Base-by-base conservation (phyloP, 441 rosid genomes). In the Populus trichocarpa region DNA sequence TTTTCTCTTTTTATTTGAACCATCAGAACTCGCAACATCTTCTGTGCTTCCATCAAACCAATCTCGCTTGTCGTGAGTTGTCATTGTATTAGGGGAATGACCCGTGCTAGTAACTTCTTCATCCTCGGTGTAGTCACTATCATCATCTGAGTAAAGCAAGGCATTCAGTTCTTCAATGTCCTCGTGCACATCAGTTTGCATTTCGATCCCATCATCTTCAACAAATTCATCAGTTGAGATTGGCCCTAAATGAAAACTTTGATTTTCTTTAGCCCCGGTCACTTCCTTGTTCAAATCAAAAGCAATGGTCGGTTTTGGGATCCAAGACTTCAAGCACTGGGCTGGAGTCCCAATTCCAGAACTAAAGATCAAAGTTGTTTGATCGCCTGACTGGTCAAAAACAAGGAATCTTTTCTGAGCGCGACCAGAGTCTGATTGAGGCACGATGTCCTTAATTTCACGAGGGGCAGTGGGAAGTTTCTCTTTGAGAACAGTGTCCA, bases 121-220 rank as follows among this genome's bases (percentile, higher is more conserved):
- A 75, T 85, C 75, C 73, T 85, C 88, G 16, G 74, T 36, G 59
- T 73, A 72, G 66, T 80, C 85, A 71, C 88, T 88, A 66, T 85
- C 86, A 75, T 87, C 96, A 81, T 91, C 96, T 0, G 98, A 94
- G 85, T 94, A 91, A 71, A 94, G 89, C 30, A 94, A 79, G 20
- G 98, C 98, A 83, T 94, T 91, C 80, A 94, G 85, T 85, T 94
- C 98, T 53, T 92, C 98, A 64, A 95, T 90, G 90, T 94, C 93
- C 80, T 94, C 97, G 66, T 87, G 96, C 32, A 30, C 32, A 30
- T 30, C 32, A 30, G 32, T 30, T 30, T 30, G 32, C 81, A 73
- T 71, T 75, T 87, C 87, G 74, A 78, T 30, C 50, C 81, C 86
- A 20, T 78, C 76, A 42, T 75, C 78, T 75, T 74, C 85, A 75